Evolutionary conservation across 169 alveolate genomes (phyloP), one percentile per base, ranked within the genome.

Genomic region (Plasmodium cynomolgi): DNA sequence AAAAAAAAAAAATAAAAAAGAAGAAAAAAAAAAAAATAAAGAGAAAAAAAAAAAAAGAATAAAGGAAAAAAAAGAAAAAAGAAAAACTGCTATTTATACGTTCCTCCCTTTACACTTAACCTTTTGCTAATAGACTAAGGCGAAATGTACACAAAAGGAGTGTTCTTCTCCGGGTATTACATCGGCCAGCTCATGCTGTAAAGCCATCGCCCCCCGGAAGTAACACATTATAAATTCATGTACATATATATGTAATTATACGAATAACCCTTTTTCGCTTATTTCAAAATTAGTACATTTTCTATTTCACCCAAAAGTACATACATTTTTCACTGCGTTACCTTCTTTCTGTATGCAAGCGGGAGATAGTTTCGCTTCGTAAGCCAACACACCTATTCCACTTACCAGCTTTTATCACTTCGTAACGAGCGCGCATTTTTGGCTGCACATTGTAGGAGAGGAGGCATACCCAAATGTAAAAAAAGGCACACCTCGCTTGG

Each of bases 71-170:
- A 4, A 6, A 7, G 5, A 29, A 68, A 50, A 50, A 50, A 50
- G 26, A 3, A 50, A 50, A 50, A 50, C 20, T 68, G 6, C 6
- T 2, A 68, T 68, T 68, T 68, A 68, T 26, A 29, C n/a, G 7
- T 68, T 23, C 37, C 17, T 13, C 7, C 37, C n/a, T 68, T 44
- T 9, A 68, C 77, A 68, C 37, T 23, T 68, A 68, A 68, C 3
- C 37, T 68, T 68, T 68, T 68, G 77, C n/a, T 68, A 68, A 68
- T 68, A 68, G 77, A 68, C 37, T 68, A 68, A 29, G 77, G 77
- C 5, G 77, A 68, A 26, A 26, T 68, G 1, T 68, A 68, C 77
- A 68, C 37, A 20, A 68, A 68, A 68, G 37, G 37, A 8, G 77
- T 26, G 77, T 20, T 29, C 41, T 68, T 9, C 41, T 26, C 6